Base-by-base conservation (phyloP, 768 basidiomycete genomes). In the Fomitopsis serialis region DNA sequence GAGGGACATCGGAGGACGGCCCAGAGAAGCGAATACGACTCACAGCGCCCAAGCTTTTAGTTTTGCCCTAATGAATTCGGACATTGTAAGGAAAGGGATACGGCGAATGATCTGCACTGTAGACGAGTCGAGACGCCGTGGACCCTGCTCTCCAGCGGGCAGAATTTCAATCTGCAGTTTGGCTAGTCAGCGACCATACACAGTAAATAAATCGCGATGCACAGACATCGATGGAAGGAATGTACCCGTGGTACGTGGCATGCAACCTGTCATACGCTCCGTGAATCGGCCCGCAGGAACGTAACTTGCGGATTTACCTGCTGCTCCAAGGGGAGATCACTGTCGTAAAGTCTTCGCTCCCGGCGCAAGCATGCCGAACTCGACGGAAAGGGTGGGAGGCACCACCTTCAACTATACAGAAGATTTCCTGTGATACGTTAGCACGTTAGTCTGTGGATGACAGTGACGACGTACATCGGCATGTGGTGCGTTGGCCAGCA, bases 251-350 rank as follows among this genome's bases (percentile, higher is more conserved):
- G 64, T 90, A 93, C 42, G 80, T 85, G 58, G 78, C 79, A 66
- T 89, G 88, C 57, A 93, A 69, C 53, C 89, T 92, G 61, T 48
- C 56, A 24, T 53, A 46, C 49, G 35, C 37, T 58, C 50, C 55
- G 53, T 17, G 40, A 49, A 52, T 53, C 43, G 45, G 53, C 49
- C 54, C 19, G 37, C 40, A 29, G 24, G 32, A 52, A 36, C 23
- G 21, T 36, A 52, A 59, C 21, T 24, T 27, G 61, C 72, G 29
- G 29, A 32, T 32, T 53, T 66, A 89, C 89, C 91, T 79, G 62
- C 90, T 89, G 52, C 84, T 89, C 90, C 90, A 92, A n/a, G 90
- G 84, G 0, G 90, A 89, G 59, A 84, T 78, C 12, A 79, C 84
- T 21, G 78, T 76, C 9, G 82, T 78, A 60, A 90, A 80, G 61